These are phyloP conservation scores for Suillus subluteus DNA, from an alignment of 768 basidiomycete genomes.

Conservation along the genomic window DNA sequence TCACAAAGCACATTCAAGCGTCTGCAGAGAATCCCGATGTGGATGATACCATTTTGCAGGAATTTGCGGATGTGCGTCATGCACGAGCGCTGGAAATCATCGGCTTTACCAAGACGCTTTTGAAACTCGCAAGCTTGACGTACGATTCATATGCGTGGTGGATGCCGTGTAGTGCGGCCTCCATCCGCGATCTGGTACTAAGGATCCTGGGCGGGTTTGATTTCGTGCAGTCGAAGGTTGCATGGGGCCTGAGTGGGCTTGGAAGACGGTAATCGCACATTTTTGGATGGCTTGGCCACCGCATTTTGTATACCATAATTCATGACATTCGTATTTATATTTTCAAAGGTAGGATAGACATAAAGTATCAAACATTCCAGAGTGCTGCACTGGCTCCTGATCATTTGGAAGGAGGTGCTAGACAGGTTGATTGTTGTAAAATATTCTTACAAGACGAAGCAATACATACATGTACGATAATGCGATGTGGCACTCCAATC, in stretches of 20 bases:
- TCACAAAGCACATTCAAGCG: constrained; percentile 39
- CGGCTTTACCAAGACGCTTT: constrained; percentile 39
- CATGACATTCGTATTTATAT: too few species aligned
- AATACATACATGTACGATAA: neutral
- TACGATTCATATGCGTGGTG: constrained; percentile 25
- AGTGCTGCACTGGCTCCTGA: too few species aligned
- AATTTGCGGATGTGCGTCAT: constrained; percentile 40
- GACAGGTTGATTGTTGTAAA: too few species aligned
- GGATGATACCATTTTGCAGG: constrained; percentile 36
- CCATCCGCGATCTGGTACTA: constrained; percentile 31
- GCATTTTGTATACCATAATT: too few species aligned
- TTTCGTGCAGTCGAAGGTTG: constrained; percentile 21
- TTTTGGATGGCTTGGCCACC: neutral
- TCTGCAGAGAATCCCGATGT: constrained; percentile 14
- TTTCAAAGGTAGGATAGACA: too few species aligned
- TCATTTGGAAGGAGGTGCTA: too few species aligned
- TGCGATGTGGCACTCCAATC: neutral
- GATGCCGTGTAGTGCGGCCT: constrained; percentile 29
- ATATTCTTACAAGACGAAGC: neutral
- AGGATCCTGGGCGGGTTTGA: constrained; percentile 24
- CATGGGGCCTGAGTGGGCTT: constrained; percentile 32
- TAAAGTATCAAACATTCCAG: too few species aligned
- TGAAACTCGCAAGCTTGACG: constrained; percentile 27
- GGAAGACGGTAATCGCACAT: constrained; percentile 22
- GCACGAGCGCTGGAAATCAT: constrained; percentile 48